Percentiles rank a stretch among this genome's conserved stretches.
Conservation (phyloP, 2,329 filamentous ascomycete genomes). For the Exophiala spinifera region DNA sequence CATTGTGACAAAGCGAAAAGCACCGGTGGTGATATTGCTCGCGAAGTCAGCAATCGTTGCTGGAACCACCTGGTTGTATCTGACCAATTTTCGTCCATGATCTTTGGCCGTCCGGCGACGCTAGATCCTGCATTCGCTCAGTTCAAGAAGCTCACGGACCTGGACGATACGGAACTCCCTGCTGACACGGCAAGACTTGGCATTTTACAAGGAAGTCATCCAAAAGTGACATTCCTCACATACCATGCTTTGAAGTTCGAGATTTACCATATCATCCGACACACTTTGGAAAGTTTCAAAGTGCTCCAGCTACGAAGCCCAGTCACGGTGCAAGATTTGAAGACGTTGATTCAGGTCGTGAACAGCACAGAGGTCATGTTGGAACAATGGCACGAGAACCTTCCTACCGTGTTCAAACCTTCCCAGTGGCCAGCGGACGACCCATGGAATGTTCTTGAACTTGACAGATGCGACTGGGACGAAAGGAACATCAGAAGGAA, state of each 20-base stretch:
- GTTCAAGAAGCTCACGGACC: conserved; percentile 9
- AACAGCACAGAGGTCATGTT: conserved; percentile 14
- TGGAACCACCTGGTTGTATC: conserved; percentile 34
- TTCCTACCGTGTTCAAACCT: conserved; percentile 12
- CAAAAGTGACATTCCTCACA: conserved; percentile 16
- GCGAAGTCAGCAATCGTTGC: conserved; percentile 33
- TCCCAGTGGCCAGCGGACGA: conserved; percentile 6
- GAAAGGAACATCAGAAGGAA: conserved; percentile 6
- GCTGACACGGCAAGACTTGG: neutral
- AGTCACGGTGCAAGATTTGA: conserved; percentile 11
- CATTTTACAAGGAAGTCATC: neutral
- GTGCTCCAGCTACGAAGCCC: conserved; percentile 9
- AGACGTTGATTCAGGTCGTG: conserved; percentile 10
- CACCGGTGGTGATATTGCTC: conserved; percentile 10
- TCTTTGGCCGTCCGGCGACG: conserved; percentile 25
- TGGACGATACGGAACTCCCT: conserved; percentile 11
- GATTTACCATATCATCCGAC: conserved; percentile 32
- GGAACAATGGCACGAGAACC: conserved; percentile 9
- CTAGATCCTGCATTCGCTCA: conserved; percentile 13
- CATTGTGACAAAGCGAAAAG: conserved; percentile 16
- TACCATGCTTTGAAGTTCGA: conserved; percentile 33
- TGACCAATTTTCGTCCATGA: conserved; percentile 33
- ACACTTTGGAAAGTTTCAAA: conserved; percentile 30
- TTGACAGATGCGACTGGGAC: conserved; percentile 3
- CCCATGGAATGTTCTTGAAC: conserved; percentile 13